These are phyloP conservation scores for Thelonectria olida DNA, from an alignment of 2,329 filamentous ascomycete species.

Conservation along the genomic window DNA sequence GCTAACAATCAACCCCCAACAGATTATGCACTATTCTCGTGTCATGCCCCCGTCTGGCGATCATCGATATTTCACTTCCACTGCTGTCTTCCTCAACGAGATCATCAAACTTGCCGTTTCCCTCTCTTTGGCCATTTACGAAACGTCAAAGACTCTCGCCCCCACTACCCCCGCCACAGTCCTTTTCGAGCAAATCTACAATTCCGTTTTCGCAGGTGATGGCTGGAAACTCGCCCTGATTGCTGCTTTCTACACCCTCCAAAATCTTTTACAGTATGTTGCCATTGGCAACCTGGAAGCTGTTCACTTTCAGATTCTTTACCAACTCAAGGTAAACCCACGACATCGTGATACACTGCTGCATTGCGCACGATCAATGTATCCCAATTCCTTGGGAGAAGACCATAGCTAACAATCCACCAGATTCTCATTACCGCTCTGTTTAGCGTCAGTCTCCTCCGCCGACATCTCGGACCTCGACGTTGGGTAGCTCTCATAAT, in stretches of 20 bases:
- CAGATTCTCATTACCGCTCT: conserved; percentile 87
- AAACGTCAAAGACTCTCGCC: conserved; percentile 80
- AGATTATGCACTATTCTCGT: conserved; percentile 95
- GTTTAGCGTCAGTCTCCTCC: conserved; percentile 83
- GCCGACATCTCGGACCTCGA: conserved; percentile 72
- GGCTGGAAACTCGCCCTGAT: conserved; percentile 96
- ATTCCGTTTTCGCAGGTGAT: conserved; percentile 85
- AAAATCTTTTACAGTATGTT: conserved; percentile 94
- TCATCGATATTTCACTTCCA: conserved; percentile 92
- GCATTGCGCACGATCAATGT: background rate
- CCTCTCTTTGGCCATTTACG: conserved; percentile 86
- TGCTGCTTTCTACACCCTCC: conserved; percentile 86
- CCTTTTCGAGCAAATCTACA: conserved; percentile 81
- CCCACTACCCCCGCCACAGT: conserved; percentile 83
- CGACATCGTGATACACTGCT: background rate
- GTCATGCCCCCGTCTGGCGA: conserved; percentile 88
- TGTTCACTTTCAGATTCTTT: conserved; percentile 91
- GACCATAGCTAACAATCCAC: background rate
- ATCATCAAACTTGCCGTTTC: conserved; percentile 89
- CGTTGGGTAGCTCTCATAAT: conserved; percentile 85
- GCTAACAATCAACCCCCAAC: conserved; percentile 27
- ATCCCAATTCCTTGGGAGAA: background rate
- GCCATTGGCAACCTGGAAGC: conserved; percentile 91
- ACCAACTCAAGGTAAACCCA: conserved; percentile 82
- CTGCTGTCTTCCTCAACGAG: conserved; percentile 93